Base-by-base conservation (phyloP, 495 filamentous ascomycete genomes). In the Elasticomyces elasticus region DNA sequence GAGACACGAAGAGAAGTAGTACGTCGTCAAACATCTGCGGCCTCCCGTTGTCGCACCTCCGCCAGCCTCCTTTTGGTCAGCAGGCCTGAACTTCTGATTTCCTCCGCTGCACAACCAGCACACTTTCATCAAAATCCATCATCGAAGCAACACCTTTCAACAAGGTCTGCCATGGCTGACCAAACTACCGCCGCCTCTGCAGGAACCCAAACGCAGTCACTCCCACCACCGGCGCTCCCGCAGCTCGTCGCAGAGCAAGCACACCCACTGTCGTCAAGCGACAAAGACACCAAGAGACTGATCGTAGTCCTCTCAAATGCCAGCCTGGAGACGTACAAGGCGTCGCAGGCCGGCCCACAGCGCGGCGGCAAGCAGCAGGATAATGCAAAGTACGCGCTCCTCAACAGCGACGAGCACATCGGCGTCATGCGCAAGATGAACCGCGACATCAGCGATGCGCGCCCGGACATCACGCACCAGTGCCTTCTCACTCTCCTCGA, bases 341-440 rank as follows among this genome's bases (percentile, higher is more conserved):
- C 90, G 2, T 83, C 83, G 31, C 81, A 85, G 22, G 74, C 74
- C 56, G 52, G 45, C 2, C 28, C 28, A 23, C 17, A 19, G 17
- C 51, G 52, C 25, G 82, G 85, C 52, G 77, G 73, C 57, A 83
- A 83, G 35, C 28, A 83, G 35, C 28, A 13, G 15, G 75, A 83
- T 22, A 89, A 95, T 60, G 92, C 97, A 61, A 96, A 96, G 66
- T 97, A 92, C 71, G 88, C 88, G 43, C 74, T 98, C 38, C 79
- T 98, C 60, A 98, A 98, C 76, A 95, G 90, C 67, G 92, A 98
- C 62, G 92, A 98, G 72, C 92, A 98, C 67, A 98, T 98, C 57
- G 94, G 92, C 47, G 83, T 96, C 57, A 92, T 97, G 87, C 84
- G 94, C 65, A 98, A 96, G 78, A 96, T 95, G 91, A 94, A 94